Base-by-base conservation (phyloP, 768 basidiomycete genomes). In the Auricularia sp. region DNA sequence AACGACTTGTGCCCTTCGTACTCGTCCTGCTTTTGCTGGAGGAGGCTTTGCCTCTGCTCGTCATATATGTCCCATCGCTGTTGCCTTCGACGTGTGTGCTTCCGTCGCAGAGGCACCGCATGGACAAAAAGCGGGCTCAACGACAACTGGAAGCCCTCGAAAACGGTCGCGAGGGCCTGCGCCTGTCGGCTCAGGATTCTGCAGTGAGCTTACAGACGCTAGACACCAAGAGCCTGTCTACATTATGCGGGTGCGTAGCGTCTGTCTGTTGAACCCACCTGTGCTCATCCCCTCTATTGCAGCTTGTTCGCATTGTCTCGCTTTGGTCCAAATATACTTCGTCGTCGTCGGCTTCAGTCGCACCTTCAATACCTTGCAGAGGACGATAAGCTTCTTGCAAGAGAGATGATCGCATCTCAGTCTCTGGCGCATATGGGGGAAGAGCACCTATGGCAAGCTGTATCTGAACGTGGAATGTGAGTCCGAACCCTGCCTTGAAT, bases 51-150 rank as follows among this genome's bases (percentile, higher is more conserved):
- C 92, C 92, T 14, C 80, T 94, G 66, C 83, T 93, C 66, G 90
- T 90, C 34, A 83, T 94, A 66, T 93, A 90, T 70, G 86, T 84
- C n/a, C 92, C 92, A 1, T 84, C 82, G 71, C 81, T 91, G 77
- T 83, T 94, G 34, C 92, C 92, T 0, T 93, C 91, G 2, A 93
- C 92, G 0, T 93, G 91, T 71, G 80, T 93, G 63, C 81, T 94
- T 4, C 89, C 92, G 1, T 86, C 88, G 12, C 92, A 94, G 75
- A 84, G 81, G 43, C 72, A 87, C 77, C 76, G 93, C 76, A 78
- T 87, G 76, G 71, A 78, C 72, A 67, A 79, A 72, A 79, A 84
- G 76, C 73, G 80, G 70, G 68, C 43, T 21, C 47, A 44, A 18
- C 58, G 65, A 34, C 66, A 67, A 80, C 74, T 71, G 83, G 43